phyloP scores from a whole-genome alignment of 345 rosid genomes.

The Cochlearia excelsa region DNA sequence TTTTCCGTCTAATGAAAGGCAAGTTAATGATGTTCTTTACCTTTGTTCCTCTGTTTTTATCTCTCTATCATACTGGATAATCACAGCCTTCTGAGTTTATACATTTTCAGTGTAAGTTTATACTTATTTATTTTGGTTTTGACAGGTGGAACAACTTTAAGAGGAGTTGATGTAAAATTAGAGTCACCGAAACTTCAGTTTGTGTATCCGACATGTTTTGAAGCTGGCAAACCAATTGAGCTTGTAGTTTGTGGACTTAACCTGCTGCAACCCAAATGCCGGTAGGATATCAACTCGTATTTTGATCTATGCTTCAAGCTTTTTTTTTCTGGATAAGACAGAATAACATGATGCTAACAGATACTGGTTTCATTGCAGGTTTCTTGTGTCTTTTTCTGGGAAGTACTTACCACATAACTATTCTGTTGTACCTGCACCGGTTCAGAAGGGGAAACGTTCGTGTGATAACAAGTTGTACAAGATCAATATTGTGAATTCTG shows the following conservation, averaged over 20 bases:
- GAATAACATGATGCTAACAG: not conserved
- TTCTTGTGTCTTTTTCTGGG: conserved; percentile 86
- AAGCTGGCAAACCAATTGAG: conserved; percentile 90
- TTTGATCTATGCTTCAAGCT: conserved; percentile 1
- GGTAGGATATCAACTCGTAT: conserved; percentile 42
- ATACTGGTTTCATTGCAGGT: conserved; percentile 48
- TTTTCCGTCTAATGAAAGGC: conserved; percentile 68
- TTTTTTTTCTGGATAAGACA: conserved; percentile 8
- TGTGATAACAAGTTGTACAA: conserved; percentile 62
- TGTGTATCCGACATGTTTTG: conserved; percentile 84
- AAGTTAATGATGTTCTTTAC: conserved; percentile 25
- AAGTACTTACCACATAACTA: conserved; percentile 68
- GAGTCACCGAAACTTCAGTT: conserved; percentile 77
- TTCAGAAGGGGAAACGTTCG: conserved; percentile 38
- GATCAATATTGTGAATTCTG: conserved; percentile 49
- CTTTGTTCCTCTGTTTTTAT: not conserved
- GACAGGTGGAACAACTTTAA: conserved; percentile 66
- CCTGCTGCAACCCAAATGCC: conserved; percentile 64
- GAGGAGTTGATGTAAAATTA: conserved; percentile 50
- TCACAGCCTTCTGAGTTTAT: not conserved
- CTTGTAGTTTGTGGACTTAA: conserved; percentile 83
- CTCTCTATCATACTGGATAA: too few species aligned
- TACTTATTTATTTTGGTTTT: conserved; percentile 8
- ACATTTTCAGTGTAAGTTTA: conserved; percentile 1
- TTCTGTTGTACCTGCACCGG: conserved; percentile 46